These are phyloP conservation scores for Achaetomium macrosporum DNA, from an alignment of 2,329 filamentous ascomycete genomes.

Conservation along the genomic window DNA sequence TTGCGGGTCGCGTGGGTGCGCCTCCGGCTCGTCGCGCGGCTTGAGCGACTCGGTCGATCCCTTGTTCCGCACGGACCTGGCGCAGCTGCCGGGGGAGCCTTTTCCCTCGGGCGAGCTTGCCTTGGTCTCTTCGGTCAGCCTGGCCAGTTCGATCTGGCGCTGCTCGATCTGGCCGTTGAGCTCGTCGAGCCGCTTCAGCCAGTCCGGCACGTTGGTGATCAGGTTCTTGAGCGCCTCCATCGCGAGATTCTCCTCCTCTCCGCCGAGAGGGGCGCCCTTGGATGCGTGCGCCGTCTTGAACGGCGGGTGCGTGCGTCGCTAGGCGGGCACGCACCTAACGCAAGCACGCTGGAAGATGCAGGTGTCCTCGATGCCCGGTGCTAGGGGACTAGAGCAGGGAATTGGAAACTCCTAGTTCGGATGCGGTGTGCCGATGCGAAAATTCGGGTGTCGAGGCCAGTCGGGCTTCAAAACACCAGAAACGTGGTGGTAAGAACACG, in stretches of 20 bases:
- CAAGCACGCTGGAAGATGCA: slow-evolving; percentile 10
- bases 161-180: slow-evolving; percentile 55
- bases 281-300: slow-evolving; percentile 22
- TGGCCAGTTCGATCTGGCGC: slow-evolving; percentile 55
- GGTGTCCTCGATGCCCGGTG: not conserved
- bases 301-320: slow-evolving; percentile 20
- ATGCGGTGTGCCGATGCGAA: too few relatives aligned
- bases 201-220: slow-evolving; percentile 51
- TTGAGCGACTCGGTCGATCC: slow-evolving; percentile 51
- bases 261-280: slow-evolving; percentile 12
- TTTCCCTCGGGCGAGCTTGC: slow-evolving; percentile 5
- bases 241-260: slow-evolving; percentile 30
- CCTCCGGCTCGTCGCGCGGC: slow-evolving; percentile 40
- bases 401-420: not conserved
- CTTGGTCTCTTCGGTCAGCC: slow-evolving; percentile 25
- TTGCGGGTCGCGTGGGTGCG: slow-evolving; percentile 21
- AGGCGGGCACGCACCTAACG: slow-evolving; percentile 23
- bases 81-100: slow-evolving; percentile 18
- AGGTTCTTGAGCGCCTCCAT: slow-evolving; percentile 54
- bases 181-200: slow-evolving; percentile 54
- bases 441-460: too few relatives aligned
- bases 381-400: not conserved
- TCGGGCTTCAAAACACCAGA: too few relatives aligned
- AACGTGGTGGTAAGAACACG: too few relatives aligned
- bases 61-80: slow-evolving; percentile 43